These are phyloP conservation scores for Tylopilus plumbeoviolaceoides DNA, from an alignment of 768 basidiomycete species.

Conservation along the genomic window DNA sequence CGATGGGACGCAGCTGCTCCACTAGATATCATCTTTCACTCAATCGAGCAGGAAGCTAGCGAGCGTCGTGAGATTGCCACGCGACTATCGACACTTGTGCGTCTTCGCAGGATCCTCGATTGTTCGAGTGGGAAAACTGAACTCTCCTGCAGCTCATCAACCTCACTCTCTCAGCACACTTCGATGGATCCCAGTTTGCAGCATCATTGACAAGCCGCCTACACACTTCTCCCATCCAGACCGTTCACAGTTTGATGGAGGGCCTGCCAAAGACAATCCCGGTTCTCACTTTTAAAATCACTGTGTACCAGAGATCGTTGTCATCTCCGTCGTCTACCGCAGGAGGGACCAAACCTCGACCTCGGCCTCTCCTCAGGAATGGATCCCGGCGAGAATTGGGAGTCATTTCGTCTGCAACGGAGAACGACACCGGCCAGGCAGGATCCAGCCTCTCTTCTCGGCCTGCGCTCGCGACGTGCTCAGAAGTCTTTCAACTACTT, in stretches of 20 bases:
- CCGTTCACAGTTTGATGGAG: conserved; percentile 35
- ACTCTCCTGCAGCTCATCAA: conserved; percentile 36
- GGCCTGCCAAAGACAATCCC: conserved; percentile 34
- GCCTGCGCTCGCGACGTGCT: conserved; percentile 18
- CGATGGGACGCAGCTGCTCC: conserved; percentile 56
- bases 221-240: conserved; percentile 26
- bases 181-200: conserved; percentile 37
- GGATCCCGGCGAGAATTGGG: conserved; percentile 14
- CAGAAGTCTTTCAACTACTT: conserved; percentile 29
- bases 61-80: conserved; percentile 32
- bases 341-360: conserved; percentile 23
- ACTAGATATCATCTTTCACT: conserved; percentile 43
- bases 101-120: conserved; percentile 2
- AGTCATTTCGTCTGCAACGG: neutral
- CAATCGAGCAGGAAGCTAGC: conserved; percentile 31
- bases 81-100: conserved; percentile 33
- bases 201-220: conserved; percentile 36
- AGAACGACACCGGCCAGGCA: conserved; percentile 11
- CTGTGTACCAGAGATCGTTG: conserved; percentile 40
- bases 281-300: conserved; percentile 39
- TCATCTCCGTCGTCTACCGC: conserved; percentile 19
- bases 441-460: conserved; percentile 25
- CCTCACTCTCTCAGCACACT: conserved; percentile 33
- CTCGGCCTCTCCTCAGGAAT: conserved; percentile 32
- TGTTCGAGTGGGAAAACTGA: neutral